Evolutionary conservation across 2,329 filamentous ascomycete species (phyloP), one percentile per base, ranked within the genome.

Genomic region (Didymella segeticola): DNA sequence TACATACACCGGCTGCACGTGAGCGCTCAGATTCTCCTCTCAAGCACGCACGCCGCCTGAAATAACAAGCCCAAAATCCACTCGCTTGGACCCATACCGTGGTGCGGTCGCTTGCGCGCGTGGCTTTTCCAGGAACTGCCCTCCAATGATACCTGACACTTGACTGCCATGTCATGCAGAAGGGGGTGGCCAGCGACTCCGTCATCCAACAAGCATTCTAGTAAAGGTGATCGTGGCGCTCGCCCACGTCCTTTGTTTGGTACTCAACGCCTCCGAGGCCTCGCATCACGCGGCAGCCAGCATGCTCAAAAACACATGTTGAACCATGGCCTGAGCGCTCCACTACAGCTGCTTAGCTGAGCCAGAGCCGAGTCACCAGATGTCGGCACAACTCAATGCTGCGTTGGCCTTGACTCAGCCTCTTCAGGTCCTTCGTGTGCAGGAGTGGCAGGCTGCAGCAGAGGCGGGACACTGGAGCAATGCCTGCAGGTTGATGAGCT

Each of bases 1-100:
- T 56, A 46, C 60, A 47, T 50, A 58, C 53, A 46, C 51, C 45
- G 45, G 30, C 54, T 63, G 59, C 63, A 64, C 63, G 61, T 66
- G 63, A 64, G 59, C 34, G 38, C 47, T 55, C 53, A 60, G 57
- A 61, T 56, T 60, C 51, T 54, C 51, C 39, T 59, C 61, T 56
- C 48, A n/a, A n/a, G n/a, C 53, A 55, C 56, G 53, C 59, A 51
- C 51, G 57, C 61, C 58, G 46, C 39, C 51, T 54, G 45, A 46
- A 48, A 47, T 54, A 43, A 53, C 53, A 55, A 60, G 58, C 57
- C 62, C 54, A 62, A 43, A 54, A 57, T 37, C 61, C 61, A 62
- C 62, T 61, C 49, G 56, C 45, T 54, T 11, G 39, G 51, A 41
- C 45, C 45, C 51, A 54, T 54, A 49, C 42, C 27, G 43, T 57